These are phyloP conservation scores for Aspergillus sclerotiicarbonarius DNA, from an alignment of 495 filamentous ascomycete species.

Conservation along the genomic window DNA sequence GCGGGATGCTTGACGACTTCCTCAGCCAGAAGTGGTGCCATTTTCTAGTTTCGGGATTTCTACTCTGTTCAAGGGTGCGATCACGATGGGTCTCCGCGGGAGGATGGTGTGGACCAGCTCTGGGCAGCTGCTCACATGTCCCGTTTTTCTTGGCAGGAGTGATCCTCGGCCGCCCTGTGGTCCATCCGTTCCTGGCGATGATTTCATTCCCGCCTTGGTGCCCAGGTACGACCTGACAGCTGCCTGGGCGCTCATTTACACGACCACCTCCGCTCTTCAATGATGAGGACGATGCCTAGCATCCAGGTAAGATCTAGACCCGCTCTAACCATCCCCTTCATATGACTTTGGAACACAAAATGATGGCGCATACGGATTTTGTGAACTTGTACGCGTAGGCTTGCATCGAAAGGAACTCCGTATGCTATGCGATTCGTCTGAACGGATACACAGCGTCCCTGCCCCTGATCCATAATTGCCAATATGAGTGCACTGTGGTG, in stretches of 20 bases:
- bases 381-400: neutral
- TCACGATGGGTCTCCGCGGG: neutral
- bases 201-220: neutral
- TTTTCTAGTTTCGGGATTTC: neutral
- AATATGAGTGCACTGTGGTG: neutral
- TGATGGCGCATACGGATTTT: neutral
- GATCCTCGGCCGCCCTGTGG: neutral
- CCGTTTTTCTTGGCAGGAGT: neutral
- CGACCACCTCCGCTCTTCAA: neutral
- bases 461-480: neutral
- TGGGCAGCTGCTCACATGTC: constrained; percentile 3
- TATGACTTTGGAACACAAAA: neutral
- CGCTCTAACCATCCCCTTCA: neutral
- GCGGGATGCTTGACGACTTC: constrained; percentile 51
- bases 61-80: neutral
- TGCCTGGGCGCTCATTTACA: neutral
- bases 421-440: neutral
- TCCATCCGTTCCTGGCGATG: neutral
- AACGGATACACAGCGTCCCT: neutral
- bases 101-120: neutral
- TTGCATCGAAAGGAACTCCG: neutral
- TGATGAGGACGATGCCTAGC: neutral
- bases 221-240: neutral
- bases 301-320: neutral
- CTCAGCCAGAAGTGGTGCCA: constrained; percentile 39